These are phyloP conservation scores for Umbelopsis isabellina DNA, from an alignment of 192 early-diverging fungal genomes.

Conservation along the genomic window DNA sequence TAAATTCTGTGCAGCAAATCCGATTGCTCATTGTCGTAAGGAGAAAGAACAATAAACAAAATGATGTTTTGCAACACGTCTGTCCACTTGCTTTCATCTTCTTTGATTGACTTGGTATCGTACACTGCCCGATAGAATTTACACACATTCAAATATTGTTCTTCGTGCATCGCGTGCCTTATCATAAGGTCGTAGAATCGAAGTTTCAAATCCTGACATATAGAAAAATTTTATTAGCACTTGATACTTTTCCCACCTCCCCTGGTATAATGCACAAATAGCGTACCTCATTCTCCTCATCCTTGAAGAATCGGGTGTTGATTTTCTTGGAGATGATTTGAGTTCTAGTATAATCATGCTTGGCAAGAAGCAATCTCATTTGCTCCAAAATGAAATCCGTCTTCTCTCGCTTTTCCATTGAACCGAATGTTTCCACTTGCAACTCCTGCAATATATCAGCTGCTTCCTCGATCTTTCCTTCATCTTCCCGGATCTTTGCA, in stretches of 20 bases:
- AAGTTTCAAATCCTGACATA: slow-evolving; percentile 83
- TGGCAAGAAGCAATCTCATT: slow-evolving; percentile 93
- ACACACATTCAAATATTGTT: slow-evolving; percentile 87
- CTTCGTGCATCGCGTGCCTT: slow-evolving; percentile 89
- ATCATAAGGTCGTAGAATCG: slow-evolving; percentile 98
- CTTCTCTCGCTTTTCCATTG: slow-evolving; percentile 99
- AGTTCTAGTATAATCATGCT: slow-evolving; percentile 88
- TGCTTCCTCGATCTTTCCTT: slow-evolving; percentile 89
- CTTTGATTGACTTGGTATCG: slow-evolving; percentile 79
- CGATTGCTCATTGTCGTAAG: slow-evolving; percentile 95
- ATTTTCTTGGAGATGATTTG: slow-evolving; percentile 97
- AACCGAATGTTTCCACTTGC: slow-evolving; percentile 98
- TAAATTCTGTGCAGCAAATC: slow-evolving; percentile 89
- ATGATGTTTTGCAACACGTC: slow-evolving; percentile 80
- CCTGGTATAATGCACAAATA: neutral
- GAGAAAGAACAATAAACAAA: slow-evolving; percentile 86
- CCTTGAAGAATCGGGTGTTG: slow-evolving; percentile 91
- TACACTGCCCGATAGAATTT: slow-evolving; percentile 93
- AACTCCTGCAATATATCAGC: slow-evolving; percentile 96
- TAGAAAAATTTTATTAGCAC: neutral
- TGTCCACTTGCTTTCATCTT: slow-evolving; percentile 76
- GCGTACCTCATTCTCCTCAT: slow-evolving; percentile 76
- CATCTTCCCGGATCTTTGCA: slow-evolving; percentile 86
- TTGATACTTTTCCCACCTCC: neutral
- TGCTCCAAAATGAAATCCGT: slow-evolving; percentile 99